Conservation (phyloP, 139 green algal species). For the Monoraphidium neglectum region DNA sequence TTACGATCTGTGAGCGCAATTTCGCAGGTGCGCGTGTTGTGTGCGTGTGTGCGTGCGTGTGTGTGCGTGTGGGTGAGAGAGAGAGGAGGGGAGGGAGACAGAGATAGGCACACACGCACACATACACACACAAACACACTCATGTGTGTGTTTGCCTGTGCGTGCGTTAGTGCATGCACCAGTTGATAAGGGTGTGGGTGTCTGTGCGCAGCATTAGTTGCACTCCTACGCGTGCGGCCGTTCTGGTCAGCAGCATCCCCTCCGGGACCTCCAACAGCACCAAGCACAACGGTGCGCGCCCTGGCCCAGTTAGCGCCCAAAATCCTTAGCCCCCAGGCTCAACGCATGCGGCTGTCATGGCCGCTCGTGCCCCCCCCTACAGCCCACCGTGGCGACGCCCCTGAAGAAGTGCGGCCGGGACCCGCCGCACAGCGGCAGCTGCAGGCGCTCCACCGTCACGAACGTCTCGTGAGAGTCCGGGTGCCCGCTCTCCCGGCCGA, state of each 20-base stretch:
- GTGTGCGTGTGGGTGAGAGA: background rate
- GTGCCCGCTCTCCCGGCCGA: constrained; percentile 48
- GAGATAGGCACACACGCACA: background rate
- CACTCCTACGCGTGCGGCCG: too few relatives aligned
- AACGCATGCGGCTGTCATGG: too few relatives aligned
- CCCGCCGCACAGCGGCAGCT: constrained; percentile 81
- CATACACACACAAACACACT: background rate
- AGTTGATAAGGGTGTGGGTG: too few relatives aligned
- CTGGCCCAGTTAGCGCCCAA: background rate
- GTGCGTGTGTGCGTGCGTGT: background rate
- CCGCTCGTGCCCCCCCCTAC: too few relatives aligned
- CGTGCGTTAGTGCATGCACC: too few relatives aligned
- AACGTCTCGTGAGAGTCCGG: constrained; percentile 80
- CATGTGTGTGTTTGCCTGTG: too few relatives aligned
- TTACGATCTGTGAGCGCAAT: constrained; percentile 69
- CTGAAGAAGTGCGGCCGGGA: constrained; percentile 95
- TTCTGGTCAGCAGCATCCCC: too few relatives aligned
- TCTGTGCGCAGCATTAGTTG: too few relatives aligned
- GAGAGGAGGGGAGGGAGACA: background rate
- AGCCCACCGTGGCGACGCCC: constrained; percentile 91
- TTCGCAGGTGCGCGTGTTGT: background rate
- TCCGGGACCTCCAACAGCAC: background rate
- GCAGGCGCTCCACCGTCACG: constrained; percentile 80
- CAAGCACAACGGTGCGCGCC: background rate
- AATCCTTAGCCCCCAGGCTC: too few relatives aligned